Evolutionary conservation across 192 early-diverging fungal genomes (phyloP), one percentile per base, ranked within the genome.

Genomic region (Gryganskiella cystojenkinii): DNA sequence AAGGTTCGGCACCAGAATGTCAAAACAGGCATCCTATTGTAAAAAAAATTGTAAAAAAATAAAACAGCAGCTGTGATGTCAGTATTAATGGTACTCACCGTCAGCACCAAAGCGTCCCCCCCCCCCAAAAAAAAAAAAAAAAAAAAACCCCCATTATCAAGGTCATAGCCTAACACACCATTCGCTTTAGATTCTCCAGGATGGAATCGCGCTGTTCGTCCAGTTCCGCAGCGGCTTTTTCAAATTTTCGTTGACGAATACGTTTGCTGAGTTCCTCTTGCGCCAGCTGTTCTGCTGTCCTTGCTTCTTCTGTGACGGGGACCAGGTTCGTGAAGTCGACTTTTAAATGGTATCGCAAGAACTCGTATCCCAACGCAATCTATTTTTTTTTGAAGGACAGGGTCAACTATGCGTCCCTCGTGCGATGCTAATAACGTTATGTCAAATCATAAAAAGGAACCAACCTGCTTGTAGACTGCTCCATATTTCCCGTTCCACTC

Each of bases 401-500:
- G 58, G 22, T 30, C 9, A 47, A 3, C 7, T 0, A 7, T 4
- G 28, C 20, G 15, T 33, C 8, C 45, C 3, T 24, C 22, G 2
- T 30, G 9, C 20, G 30, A 45, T 19, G 40, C 3, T n/a, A n/a
- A n/a, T n/a, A n/a, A n/a, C n/a, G n/a, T n/a, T n/a, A n/a, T n/a
- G n/a, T n/a, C n/a, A n/a, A n/a, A n/a, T n/a, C n/a, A n/a, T n/a
- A n/a, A n/a, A n/a, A n/a, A n/a, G n/a, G n/a, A n/a, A n/a, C n/a
- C n/a, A n/a, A 71, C 56, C 19, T 84, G 81, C 52, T 86, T 83
- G 45, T 89, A 90, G 17, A 69, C 81, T 13, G 71, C 50, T 6
- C 88, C 87, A 64, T 85, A 91, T 45, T 80, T 84, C 44, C 80
- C 56, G 17, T 85, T 81, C 91, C 91, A 92, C 19, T 64, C 56